Base-by-base conservation (phyloP, 768 basidiomycete genomes). In the Suillus fuscotomentosus region DNA sequence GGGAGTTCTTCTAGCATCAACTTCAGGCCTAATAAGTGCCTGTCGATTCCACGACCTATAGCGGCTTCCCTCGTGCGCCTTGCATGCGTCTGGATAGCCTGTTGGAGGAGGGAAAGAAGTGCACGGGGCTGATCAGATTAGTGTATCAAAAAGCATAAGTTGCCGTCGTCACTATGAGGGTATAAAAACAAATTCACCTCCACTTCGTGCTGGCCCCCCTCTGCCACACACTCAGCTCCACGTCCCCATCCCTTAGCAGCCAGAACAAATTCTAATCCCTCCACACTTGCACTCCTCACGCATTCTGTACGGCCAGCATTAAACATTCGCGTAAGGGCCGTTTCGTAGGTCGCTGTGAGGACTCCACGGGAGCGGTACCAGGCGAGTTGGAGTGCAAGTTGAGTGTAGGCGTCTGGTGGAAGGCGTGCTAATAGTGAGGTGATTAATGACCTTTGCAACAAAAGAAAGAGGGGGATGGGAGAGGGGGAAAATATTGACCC, bases 341-440 rank as follows among this genome's bases (percentile, higher is more conserved):
- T 97, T 77, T 98, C 96, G 73, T 98, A 97, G 8, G 92, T 94
- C 2, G 96, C 93, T 4, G 93, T 92, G 70, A 93, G 89, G 64
- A 81, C 77, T 13, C 86, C 87, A 54, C 88, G 90, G 24, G 88
- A 86, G 72, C 84, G 86, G 78, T 91, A 93, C 89, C 91, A 97
- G 4, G 95, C 95, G 11, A 97, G 84, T 72, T 98, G 96, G 22
- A 97, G 81, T 0, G 88, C 92, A 84, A 97, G 91, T 73, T 98
- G 96, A 57, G 97, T 84, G 77, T 86, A 97, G 1, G 91, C 91
- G 71, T 98, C 96, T 0, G 95, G 88, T 5, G 85, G 78, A 22
- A 84, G 75, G 47, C 81, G 80, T 54, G 81, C 87, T 89, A 61
- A 64, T 11, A 42, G 41, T 5, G 17, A 59, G 20, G 20, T 31